Evolutionary conservation across 805 yeast genomes (phyloP).

Genomic region (Dipodascus albidus): DNA sequence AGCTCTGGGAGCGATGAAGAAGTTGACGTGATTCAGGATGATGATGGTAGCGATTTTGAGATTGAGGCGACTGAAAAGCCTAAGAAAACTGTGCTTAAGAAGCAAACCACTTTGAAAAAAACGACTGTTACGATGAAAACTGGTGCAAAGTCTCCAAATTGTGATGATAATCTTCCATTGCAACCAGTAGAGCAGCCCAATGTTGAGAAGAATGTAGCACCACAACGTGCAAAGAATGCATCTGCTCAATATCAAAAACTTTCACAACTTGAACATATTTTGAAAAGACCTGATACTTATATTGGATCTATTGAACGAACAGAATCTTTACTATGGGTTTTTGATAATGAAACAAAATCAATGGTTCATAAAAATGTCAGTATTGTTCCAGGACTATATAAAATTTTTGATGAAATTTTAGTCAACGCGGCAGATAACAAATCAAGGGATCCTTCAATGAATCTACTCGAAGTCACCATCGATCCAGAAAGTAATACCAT

Average conservation of each 20-base stretch:
- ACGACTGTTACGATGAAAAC: background rate
- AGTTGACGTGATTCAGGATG: background rate
- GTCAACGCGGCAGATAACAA: constrained; percentile 99
- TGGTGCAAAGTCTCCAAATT: background rate
- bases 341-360: constrained; percentile 48
- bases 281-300: constrained; percentile 96
- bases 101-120: background rate
- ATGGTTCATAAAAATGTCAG: constrained; percentile 47
- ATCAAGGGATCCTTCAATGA: constrained; percentile 89
- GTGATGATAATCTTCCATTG: background rate
- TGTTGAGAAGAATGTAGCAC: background rate
- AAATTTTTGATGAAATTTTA: constrained; percentile 91
- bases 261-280: constrained; percentile 89
- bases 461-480: constrained; percentile 69
- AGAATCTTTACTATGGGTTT: constrained; percentile 76
- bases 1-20: background rate
- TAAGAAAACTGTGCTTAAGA: background rate
- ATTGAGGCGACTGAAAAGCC: background rate
- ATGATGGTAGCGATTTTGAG: constrained; percentile 1
- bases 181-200: background rate
- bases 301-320: constrained; percentile 87
- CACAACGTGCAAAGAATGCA: constrained; percentile 20
- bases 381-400: constrained; percentile 92
- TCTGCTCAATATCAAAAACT: constrained; percentile 82
- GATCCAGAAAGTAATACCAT: constrained; percentile 64